Evolutionary conservation across 2,329 filamentous ascomycete genomes (phyloP).

Genomic region (Fusarium sp.): DNA sequence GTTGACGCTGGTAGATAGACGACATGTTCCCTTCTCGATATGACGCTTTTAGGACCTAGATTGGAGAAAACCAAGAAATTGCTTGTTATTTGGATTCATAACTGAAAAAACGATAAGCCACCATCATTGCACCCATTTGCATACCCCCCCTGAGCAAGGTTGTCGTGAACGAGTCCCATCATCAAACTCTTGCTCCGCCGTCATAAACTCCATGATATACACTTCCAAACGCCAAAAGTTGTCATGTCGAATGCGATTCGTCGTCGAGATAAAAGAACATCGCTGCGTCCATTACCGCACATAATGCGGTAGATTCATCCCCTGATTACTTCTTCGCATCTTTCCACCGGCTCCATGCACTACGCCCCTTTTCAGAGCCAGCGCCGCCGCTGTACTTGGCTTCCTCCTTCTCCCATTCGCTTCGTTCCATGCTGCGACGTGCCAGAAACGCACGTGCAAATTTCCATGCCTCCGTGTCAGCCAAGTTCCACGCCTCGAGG

Average conservation of each 20-base stretch:
- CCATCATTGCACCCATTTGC: background rate
- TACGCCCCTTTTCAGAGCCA: constrained; percentile 60
- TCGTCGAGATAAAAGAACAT: background rate
- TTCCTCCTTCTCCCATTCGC: constrained; percentile 77
- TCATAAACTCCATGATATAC: background rate
- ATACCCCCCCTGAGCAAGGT: background rate
- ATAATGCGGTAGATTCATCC: background rate
- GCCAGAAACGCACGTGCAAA: constrained; percentile 77
- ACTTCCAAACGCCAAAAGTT: background rate
- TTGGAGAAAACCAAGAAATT: constrained; percentile 11
- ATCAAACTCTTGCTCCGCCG: background rate
- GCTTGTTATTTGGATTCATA: constrained; percentile 12
- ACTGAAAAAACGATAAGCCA: background rate
- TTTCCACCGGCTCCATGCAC: constrained; percentile 50
- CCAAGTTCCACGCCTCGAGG: constrained; percentile 75
- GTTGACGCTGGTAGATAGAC: constrained; percentile 9
- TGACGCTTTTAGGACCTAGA: background rate
- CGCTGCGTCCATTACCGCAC: background rate
- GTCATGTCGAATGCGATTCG: background rate
- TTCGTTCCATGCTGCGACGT: constrained; percentile 69
- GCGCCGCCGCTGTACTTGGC: constrained; percentile 70
- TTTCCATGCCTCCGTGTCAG: constrained; percentile 81
- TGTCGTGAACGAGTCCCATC: background rate
- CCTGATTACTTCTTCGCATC: constrained; percentile 36
- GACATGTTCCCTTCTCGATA: constrained; percentile 15